These are phyloP conservation scores for Aurantiochytrium sp. DNA, from an alignment of 108 stramenopile genomes.

Conservation along the genomic window DNA sequence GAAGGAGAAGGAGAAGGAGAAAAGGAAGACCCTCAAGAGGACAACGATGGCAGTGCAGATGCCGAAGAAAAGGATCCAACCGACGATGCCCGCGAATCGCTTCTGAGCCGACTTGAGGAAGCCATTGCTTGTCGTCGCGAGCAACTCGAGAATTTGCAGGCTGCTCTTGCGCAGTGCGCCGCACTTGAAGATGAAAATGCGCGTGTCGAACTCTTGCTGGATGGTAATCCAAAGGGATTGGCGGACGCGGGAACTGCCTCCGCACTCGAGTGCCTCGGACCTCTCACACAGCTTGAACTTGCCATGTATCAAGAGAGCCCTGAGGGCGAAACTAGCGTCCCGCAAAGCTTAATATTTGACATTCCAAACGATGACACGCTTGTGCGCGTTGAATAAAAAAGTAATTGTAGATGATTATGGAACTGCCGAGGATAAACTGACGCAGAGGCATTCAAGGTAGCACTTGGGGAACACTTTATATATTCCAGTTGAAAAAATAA, in stretches of 20 bases:
- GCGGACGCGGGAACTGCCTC: neutral
- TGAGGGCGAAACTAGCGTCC: neutral
- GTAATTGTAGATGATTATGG: no score
- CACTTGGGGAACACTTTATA: no score
- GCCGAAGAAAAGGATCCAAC: neutral
- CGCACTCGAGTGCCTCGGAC: neutral
- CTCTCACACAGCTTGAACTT: neutral
- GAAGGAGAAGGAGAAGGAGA: neutral
- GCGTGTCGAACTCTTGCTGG: neutral
- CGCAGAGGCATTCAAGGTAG: no score
- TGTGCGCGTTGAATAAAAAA: neutral
- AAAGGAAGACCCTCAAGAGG: neutral
- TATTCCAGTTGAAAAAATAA: no score
- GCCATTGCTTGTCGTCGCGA: neutral
- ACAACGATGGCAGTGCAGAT: no score
- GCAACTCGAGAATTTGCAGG: neutral
- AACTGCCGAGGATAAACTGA: no score
- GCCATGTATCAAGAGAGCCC: neutral
- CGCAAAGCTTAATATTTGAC: neutral
- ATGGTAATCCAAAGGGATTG: neutral
- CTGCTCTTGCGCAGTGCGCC: neutral
- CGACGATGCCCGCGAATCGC: neutral
- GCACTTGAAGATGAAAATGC: neutral
- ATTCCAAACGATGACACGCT: neutral
- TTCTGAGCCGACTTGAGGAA: neutral